Conservation (phyloP, 495 filamentous ascomycete species). For the Thozetella sp. region DNA sequence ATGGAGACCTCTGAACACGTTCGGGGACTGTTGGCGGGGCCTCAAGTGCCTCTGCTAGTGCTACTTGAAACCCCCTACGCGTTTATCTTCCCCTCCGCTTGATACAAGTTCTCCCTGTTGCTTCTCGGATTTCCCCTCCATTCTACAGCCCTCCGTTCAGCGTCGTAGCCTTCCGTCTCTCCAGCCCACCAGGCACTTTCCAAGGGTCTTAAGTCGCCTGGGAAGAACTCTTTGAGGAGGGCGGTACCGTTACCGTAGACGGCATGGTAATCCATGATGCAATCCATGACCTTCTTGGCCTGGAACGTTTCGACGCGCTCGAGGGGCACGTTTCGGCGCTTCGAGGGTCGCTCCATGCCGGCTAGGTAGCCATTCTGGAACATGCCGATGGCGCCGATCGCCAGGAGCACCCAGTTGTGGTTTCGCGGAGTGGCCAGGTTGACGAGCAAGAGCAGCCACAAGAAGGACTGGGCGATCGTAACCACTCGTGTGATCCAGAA, state of each 20-base stretch:
- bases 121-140: neutral
- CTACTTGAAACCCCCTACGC: no score
- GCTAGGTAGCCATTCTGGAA: conserved; percentile 46
- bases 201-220: neutral
- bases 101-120: neutral
- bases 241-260: neutral
- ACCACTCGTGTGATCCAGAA: neutral
- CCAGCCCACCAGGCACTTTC: neutral
- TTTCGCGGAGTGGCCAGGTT: conserved; percentile 28
- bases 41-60: no score
- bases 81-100: neutral
- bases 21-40: no score
- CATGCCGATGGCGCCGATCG: conserved; percentile 44
- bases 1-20: no score
- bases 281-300: conserved; percentile 30
- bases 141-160: neutral
- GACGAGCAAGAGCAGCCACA: conserved; percentile 44
- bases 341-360: conserved; percentile 22
- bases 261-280: conserved; percentile 4
- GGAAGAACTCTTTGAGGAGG: conserved; percentile 5
- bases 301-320: conserved; percentile 24
- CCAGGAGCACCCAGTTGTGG: conserved; percentile 45
- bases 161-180: neutral
- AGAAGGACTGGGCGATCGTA: conserved; percentile 20
- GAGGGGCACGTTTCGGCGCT: conserved; percentile 27